Base-by-base conservation (phyloP, 306 rosid genomes). In the Betula pendula region DNA sequence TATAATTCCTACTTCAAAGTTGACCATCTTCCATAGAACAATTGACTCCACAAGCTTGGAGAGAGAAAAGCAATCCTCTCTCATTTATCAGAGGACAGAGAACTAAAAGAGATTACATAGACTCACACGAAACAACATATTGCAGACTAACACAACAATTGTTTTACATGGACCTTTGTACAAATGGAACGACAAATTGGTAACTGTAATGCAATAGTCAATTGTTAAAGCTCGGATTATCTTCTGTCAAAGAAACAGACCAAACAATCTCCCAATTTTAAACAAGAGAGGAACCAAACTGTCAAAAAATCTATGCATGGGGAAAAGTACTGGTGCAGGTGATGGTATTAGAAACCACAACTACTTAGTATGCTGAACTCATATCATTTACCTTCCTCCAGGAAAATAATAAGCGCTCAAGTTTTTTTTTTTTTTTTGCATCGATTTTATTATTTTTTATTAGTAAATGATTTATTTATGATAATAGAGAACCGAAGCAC, bases 21-120 rank as follows among this genome's bases (percentile, higher is more conserved):
- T 62, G 44, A 15, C 44, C 44, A 62, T 33, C 68, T 31, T 62
- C 68, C 68, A 16, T 29, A 62, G 12, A 62, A 62, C 68, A 62
- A 31, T 7, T 14, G 5, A 13, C 63, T 27, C 44, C 44, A 29
- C 19, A 5, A 62, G 3, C 43, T 27, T 2, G 6, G n/a, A 29
- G 20, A 19, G 44, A 29, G 44, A 62, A 62, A 62, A 62, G 20
- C 43, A 62, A 62, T 15, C 68, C 68, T 62, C n/a, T 62, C 68
- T 15, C 42, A 60, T 29, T 27, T 15, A 14, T 55, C 29, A 55
- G 27, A 45, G 14, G 15, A 38, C 42, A 5, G 6, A 58, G 19
- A 60, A 14, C 58, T 13, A 29, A 22, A 62, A 1, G 20, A 62
- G 58, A 62, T 31, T 14, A 35, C 68, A 62, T 6, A 6, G 6